Evolutionary conservation across 305 asterid species (phyloP).

Genomic region (Fraxinus paxiana): DNA sequence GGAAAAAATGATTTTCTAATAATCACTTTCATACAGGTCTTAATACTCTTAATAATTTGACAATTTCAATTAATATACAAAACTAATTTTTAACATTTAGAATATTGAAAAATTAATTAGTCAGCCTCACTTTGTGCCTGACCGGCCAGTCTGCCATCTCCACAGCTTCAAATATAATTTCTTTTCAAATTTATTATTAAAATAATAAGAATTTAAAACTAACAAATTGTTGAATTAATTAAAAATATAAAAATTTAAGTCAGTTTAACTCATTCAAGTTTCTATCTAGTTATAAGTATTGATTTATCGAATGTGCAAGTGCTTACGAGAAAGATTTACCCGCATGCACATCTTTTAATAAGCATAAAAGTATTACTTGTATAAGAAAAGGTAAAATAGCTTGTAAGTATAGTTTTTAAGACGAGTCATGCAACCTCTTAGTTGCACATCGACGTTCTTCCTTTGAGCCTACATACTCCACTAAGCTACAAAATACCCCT

Average conservation of each 20-base stretch:
- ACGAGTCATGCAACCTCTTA: neutral
- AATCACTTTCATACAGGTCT: neutral
- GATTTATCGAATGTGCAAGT: neutral
- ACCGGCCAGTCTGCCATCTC: neutral
- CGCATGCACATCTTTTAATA: neutral
- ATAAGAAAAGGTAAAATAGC: neutral
- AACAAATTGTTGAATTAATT: neutral
- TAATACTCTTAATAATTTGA: neutral
- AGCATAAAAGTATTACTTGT: neutral
- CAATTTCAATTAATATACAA: neutral
- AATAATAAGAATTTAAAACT: neutral
- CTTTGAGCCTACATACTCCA: neutral
- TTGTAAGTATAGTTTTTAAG: neutral
- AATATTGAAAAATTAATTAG: neutral
- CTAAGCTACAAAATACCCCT: neutral
- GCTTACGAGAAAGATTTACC: neutral
- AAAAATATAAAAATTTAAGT: neutral
- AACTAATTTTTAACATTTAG: neutral
- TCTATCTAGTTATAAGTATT: neutral
- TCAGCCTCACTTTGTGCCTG: neutral
- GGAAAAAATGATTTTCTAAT: neutral
- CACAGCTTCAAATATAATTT: neutral
- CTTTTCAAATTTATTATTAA: neutral
- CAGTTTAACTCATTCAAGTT: neutral
- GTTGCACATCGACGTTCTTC: neutral